Evolutionary conservation across 805 yeast species (phyloP), one percentile per base, ranked within the genome.

Genomic region (Aciculoconidium aculeatum): DNA sequence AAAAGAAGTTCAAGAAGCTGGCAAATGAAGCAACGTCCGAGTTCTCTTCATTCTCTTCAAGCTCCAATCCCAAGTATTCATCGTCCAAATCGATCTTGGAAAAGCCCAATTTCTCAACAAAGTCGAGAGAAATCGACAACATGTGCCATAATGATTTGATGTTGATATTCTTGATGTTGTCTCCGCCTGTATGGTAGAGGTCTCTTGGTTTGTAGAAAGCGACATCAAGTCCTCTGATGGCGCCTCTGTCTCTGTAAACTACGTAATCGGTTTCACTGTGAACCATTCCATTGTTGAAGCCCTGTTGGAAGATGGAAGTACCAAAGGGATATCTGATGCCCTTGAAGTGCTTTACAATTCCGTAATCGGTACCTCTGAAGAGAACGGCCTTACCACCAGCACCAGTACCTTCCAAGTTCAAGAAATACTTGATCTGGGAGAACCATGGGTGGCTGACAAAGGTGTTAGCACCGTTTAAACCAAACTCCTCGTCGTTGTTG

Each of bases 381-480:
- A 87, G 58, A 12, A 84, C 66, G 1, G 95, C 83, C 41, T 80
- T 75, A 4, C 92, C 88, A 15, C 95, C 95, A 1, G 92, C 81
- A 3, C 96, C 96, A 0, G 95, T 84, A 11, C 96, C 96, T 61
- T 87, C 96, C 39, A 87, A 59, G 50, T 88, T 88, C 40, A 87
- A 64, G 34, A 88, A 80, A 45, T 70, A 80, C 22, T 61, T 61
- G 2, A 81, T 76, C 10, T 71, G 52, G 21, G 66, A 54, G 13
- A 73, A 65, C 90, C 94, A 82, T 11, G 80, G 77, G 50, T 86
- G 94, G 17, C 68, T 51, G 31, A 82, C 55, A 43, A 85, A 86
- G 0, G 80, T 70, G 25, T 68, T 66, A 0, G 96, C 94, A 4
- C 96, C 96, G 32, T 77, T 58, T 17, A 88, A 63, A 0, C 94